These are phyloP conservation scores for Nemania sp. DNA, from an alignment of 2,329 filamentous ascomycete species.

Conservation along the genomic window DNA sequence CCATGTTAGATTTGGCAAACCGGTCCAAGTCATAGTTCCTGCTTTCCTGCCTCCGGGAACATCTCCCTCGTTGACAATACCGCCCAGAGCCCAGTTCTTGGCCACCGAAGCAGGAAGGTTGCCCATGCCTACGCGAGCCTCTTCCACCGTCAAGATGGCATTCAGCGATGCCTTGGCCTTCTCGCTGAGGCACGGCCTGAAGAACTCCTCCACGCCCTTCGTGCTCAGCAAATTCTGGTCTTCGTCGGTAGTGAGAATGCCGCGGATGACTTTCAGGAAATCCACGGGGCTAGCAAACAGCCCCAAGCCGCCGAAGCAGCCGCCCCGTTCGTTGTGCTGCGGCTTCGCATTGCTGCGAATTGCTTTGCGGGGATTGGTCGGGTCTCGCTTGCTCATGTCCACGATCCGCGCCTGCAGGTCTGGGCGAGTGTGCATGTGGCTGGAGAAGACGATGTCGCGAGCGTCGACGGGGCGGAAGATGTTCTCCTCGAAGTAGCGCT, in stretches of 20 bases:
- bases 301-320: slow-evolving; percentile 27
- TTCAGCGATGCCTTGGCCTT: slow-evolving; percentile 25
- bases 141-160: slow-evolving; percentile 11
- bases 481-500: slow-evolving; percentile 27
- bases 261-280: slow-evolving; percentile 25
- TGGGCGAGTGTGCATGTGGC: slow-evolving; percentile 19
- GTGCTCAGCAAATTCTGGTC: slow-evolving; percentile 18
- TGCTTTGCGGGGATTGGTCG: slow-evolving; percentile 12
- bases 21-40: slow-evolving; percentile 30
- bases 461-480: slow-evolving; percentile 24
- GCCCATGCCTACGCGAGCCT: slow-evolving; percentile 24
- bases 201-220: slow-evolving; percentile 24
- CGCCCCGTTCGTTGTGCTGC: slow-evolving; percentile 26
- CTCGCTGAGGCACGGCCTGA: slow-evolving; percentile 25
- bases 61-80: slow-evolving; percentile 28
- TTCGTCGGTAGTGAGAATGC: slow-evolving; percentile 21
- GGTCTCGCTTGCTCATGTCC: slow-evolving; percentile 31
- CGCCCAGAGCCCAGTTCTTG: slow-evolving; percentile 27
- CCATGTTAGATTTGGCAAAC: slow-evolving; percentile 28
- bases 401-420: slow-evolving; percentile 22
- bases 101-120: slow-evolving; percentile 18
- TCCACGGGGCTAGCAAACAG: slow-evolving; percentile 26
- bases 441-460: slow-evolving; percentile 26
- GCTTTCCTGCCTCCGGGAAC: slow-evolving; percentile 26
- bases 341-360: slow-evolving; percentile 24